Evolutionary conservation across 371 early-diverging fungal species (phyloP).

Genomic region (Mucor mucedo): DNA sequence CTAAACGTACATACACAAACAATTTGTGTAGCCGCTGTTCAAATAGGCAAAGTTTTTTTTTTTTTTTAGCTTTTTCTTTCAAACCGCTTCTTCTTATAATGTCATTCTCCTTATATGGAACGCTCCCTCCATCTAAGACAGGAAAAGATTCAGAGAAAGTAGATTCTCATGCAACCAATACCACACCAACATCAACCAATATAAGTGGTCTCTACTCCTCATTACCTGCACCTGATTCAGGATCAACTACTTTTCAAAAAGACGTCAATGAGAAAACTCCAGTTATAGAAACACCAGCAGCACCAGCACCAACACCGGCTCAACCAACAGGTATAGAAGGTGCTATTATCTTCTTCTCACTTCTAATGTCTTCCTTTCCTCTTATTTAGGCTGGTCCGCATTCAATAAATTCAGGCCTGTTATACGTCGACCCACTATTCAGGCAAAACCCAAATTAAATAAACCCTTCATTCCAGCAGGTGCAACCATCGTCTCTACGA

Average conservation of each 20-base stretch:
- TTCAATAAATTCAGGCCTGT: constrained; percentile 52
- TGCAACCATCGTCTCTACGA: constrained; percentile 46
- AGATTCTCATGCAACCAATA: constrained; percentile 8
- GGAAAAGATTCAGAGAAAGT: constrained; percentile 19
- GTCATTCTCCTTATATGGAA: constrained; percentile 36
- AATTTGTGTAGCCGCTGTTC: too few relatives aligned
- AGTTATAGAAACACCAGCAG: constrained; percentile 1
- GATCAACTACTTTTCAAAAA: constrained; percentile 2
- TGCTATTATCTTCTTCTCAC: background rate
- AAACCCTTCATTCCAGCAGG: constrained; percentile 53
- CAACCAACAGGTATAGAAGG: constrained; percentile 17
- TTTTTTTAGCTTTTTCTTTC: background rate
- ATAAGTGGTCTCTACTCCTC: constrained; percentile 29
- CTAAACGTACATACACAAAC: too few relatives aligned
- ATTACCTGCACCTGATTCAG: constrained; percentile 29
- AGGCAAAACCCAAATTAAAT: constrained; percentile 52
- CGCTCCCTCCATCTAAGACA: constrained; percentile 32
- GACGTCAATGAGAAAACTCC: background rate
- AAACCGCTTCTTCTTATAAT: constrained; percentile 3
- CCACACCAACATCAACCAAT: background rate
- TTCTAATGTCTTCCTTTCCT: background rate
- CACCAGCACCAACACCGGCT: background rate
- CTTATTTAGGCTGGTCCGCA: constrained; percentile 47
- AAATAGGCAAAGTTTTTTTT: background rate
- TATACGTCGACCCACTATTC: constrained; percentile 50